These are phyloP conservation scores for Phytophthora citrophthora DNA, from an alignment of 352 stramenopile genomes.

Conservation along the genomic window DNA sequence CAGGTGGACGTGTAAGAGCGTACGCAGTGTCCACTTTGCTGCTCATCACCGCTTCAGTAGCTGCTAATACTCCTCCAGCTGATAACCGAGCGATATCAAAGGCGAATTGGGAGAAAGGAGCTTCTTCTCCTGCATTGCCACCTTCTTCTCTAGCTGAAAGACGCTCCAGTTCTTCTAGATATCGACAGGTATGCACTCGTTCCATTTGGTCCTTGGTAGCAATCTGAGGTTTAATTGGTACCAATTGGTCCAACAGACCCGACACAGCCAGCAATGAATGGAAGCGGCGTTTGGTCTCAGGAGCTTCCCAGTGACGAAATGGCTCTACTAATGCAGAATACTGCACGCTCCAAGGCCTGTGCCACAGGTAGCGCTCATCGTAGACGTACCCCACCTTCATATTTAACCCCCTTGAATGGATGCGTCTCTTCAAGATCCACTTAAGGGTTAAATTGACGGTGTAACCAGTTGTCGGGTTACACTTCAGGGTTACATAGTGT, in stretches of 20 bases:
- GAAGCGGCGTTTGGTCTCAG: constrained; percentile 84
- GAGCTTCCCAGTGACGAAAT: constrained; percentile 80
- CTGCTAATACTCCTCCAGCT: constrained; percentile 63
- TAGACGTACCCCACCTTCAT: constrained; percentile 74
- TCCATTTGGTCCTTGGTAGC: constrained; percentile 58
- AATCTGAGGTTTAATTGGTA: constrained; percentile 44
- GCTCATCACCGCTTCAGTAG: constrained; percentile 63
- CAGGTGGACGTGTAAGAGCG: constrained; percentile 70
- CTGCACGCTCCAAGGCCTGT: constrained; percentile 60
- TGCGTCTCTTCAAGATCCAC: constrained; percentile 8
- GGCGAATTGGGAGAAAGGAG: constrained; percentile 71
- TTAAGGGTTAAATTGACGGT: no score
- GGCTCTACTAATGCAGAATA: constrained; percentile 63
- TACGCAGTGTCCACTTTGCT: constrained; percentile 55
- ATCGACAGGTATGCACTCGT: constrained; percentile 61
- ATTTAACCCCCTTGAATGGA: neutral
- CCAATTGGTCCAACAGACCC: constrained; percentile 54
- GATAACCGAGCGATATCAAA: constrained; percentile 82
- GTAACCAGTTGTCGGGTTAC: no score
- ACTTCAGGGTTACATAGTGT: no score
- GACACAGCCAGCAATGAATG: constrained; percentile 80
- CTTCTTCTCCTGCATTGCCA: constrained; percentile 74
- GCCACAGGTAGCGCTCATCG: constrained; percentile 85
- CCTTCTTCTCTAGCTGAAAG: constrained; percentile 63
- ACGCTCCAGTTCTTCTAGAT: constrained; percentile 59